Percentiles rank a stretch among this genome's conserved stretches.
Conservation (phyloP, 371 early-diverging fungal genomes). For the Batrachochytrium dendrobatidis region DNA sequence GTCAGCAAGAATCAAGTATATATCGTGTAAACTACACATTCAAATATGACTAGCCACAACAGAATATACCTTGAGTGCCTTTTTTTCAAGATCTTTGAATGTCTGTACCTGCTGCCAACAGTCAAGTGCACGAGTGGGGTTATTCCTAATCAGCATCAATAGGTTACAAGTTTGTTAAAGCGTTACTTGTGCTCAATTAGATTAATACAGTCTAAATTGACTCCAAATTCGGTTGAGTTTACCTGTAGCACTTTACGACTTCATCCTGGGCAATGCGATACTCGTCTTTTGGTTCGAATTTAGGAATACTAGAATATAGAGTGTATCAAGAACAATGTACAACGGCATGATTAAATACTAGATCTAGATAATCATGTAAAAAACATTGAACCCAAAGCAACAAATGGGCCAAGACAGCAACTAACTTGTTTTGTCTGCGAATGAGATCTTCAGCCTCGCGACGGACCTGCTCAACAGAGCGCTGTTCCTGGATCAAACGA, state of each 20-base stretch:
- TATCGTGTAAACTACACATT: no score
- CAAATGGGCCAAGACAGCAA: background rate
- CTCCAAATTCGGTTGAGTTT: no score
- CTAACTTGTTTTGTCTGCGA: constrained; percentile 24
- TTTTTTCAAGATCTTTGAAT: constrained; percentile 48
- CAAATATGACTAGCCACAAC: no score
- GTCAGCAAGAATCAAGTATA: no score
- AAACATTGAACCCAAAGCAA: background rate
- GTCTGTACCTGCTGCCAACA: constrained; percentile 64
- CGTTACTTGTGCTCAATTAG: background rate
- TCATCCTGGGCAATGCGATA: constrained; percentile 17
- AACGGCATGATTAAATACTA: background rate
- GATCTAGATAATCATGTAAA: background rate
- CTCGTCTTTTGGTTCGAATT: constrained; percentile 4
- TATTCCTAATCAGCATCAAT: constrained; percentile 16
- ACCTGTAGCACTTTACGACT: constrained; percentile 26
- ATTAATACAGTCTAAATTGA: no score
- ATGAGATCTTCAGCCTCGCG: constrained; percentile 34
- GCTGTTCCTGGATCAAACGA: constrained; percentile 21
- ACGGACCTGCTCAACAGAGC: constrained; percentile 27
- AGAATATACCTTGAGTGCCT: constrained; percentile 42
- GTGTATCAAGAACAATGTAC: background rate
- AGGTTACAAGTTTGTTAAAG: background rate
- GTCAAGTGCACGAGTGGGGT: constrained; percentile 49
- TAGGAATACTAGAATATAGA: constrained; percentile 14